Base-by-base conservation (phyloP, 129 eudicot genomes). In the Centella asiatica region DNA sequence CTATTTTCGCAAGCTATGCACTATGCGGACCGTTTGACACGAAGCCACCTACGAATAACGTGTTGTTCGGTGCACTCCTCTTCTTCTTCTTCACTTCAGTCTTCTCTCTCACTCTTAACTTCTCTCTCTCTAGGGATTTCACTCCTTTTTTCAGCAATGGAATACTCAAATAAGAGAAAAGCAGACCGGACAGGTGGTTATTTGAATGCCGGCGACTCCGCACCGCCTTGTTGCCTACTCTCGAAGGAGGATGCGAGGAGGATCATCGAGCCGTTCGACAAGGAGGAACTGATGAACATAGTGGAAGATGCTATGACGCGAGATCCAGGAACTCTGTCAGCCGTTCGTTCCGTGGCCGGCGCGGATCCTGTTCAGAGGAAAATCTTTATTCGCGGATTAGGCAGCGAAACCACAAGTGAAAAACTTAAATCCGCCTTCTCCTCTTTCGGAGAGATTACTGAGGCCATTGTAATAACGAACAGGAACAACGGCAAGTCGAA, bases 361-460 rank as follows among this genome's bases (percentile, higher is more conserved):
- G 28, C 74, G 36, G 95, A 90, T 36, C 76, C 84, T 0, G 37
- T 87, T 0, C 83, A 77, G 22, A 78, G 97, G 1, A 90, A 90
- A 51, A 93, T 90, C 50, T 90, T 90, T 74, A 72, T 90, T 17
- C 92, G 95, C 14, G 93, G 97, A 13, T 80, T 90, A 31, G 93
- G 93, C 0, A 79, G 89, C 80, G 95, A 90, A 31, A 90, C 97
- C 15, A 78, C 83, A 15, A 78, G 89, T 1, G 93, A 81, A 0
- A 86, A 74, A 11, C 81, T 90, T 4, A 80, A 83, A 17, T 42
- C 83, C 0, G 66, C 79, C 10, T 90, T 90, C 57, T 74, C 89
- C 5, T 22, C 62, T 0, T 86, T 57, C 26, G 97, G 97, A 0
- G 89, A 83, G 2, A 75, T 90, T 4, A 95, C 82, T 0, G 97